Conservation (phyloP, 2,329 filamentous ascomycete species). For the Aspergillus terreus region DNA sequence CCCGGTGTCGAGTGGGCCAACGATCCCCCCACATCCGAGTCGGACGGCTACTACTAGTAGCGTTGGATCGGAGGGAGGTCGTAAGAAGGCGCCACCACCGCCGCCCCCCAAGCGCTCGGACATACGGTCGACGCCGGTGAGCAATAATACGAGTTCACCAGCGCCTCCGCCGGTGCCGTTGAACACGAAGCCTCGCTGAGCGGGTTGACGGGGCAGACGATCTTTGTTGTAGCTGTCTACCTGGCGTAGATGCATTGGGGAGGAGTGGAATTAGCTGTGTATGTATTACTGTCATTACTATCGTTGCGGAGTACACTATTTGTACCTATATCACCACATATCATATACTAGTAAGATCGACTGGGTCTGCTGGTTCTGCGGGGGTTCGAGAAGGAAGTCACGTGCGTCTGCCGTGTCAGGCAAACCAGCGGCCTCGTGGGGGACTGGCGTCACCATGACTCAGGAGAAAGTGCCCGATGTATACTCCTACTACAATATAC, state of each 20-base stretch:
- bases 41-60: slow-evolving; percentile 23
- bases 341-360: too few relatives aligned
- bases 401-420: too few relatives aligned
- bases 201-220: slow-evolving; percentile 14
- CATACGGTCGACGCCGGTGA: slow-evolving; percentile 36
- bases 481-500: too few relatives aligned
- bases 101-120: slow-evolving; percentile 56
- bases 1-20: neutral
- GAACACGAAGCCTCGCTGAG: slow-evolving; percentile 52
- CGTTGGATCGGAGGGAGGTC: slow-evolving; percentile 29
- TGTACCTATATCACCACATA: too few relatives aligned
- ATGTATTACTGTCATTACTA: neutral
- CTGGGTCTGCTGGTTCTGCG: too few relatives aligned
- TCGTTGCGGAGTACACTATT: neutral
- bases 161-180: slow-evolving; percentile 56
- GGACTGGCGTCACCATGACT: too few relatives aligned
- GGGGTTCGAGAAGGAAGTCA: too few relatives aligned
- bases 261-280: neutral
- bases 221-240: neutral
- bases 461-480: too few relatives aligned
- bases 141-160: slow-evolving; percentile 17
- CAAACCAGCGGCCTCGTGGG: too few relatives aligned
- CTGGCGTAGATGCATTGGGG: neutral
- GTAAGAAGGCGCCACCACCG: slow-evolving; percentile 54
- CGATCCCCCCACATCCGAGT: slow-evolving; percentile 21